phyloP scores from a whole-genome alignment of 495 filamentous ascomycete genomes.

The Hypomontagnella submonticulosa region DNA sequence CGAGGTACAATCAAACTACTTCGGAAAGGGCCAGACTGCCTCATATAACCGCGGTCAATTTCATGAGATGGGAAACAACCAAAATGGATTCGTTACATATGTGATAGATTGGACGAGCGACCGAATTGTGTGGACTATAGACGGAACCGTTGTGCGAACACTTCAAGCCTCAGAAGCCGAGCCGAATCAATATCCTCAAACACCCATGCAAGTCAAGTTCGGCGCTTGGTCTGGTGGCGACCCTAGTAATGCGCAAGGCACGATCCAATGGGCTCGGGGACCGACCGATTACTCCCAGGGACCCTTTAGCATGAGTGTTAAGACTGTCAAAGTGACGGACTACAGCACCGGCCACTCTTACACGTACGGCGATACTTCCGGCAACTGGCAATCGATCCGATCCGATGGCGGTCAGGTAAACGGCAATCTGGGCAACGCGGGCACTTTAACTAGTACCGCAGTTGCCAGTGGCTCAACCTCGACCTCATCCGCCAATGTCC shows the following conservation, averaged over 20 bases:
- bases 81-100: constrained; percentile 83
- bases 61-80: constrained; percentile 69
- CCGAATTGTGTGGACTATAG: constrained; percentile 84
- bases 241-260: constrained; percentile 73
- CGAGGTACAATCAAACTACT: constrained; percentile 91
- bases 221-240: constrained; percentile 92
- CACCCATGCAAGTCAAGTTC: constrained; percentile 86
- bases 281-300: constrained; percentile 80
- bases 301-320: constrained; percentile 87
- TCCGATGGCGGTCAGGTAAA: constrained; percentile 66
- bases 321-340: constrained; percentile 80
- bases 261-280: constrained; percentile 89
- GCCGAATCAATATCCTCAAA: constrained; percentile 83
- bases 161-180: constrained; percentile 67
- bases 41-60: constrained; percentile 80
- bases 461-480: constrained; percentile 54
- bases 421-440: constrained; percentile 65
- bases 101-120: constrained; percentile 86
- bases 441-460: constrained; percentile 60
- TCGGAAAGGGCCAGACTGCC: constrained; percentile 84
- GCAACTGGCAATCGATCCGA: constrained; percentile 74
- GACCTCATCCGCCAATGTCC: constrained; percentile 54
- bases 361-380: constrained; percentile 77
- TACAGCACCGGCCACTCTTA: constrained; percentile 91
- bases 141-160: constrained; percentile 74